Conservation (phyloP, 2,329 filamentous ascomycete genomes). For the Aspergillus nomiae region DNA sequence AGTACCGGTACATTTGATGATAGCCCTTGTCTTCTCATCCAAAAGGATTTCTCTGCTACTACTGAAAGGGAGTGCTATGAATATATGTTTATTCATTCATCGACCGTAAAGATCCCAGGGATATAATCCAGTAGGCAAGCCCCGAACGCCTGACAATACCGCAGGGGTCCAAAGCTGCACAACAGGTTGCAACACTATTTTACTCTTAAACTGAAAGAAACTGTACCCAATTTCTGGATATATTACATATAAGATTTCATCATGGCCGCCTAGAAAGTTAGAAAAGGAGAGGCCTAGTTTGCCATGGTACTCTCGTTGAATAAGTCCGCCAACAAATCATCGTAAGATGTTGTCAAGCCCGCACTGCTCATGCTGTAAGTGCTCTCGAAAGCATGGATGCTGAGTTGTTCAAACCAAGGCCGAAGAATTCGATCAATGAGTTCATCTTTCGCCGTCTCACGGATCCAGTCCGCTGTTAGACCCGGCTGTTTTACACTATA, state of each 20-base stretch:
- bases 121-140: not conserved
- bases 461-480: conserved; percentile 50
- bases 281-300: conserved; percentile 27
- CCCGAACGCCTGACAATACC: not conserved
- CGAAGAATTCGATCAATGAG: conserved; percentile 76
- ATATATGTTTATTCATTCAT: not conserved
- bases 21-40: not conserved
- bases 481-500: conserved; percentile 41
- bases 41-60: not conserved
- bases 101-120: not conserved
- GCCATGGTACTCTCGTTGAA: conserved; percentile 72
- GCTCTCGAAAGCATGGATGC: conserved; percentile 90
- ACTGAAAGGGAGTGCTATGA: not conserved
- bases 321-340: conserved; percentile 69
- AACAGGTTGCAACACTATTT: not conserved
- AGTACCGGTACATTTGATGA: not conserved
- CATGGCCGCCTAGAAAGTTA: not conserved
- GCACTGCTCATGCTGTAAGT: conserved; percentile 80
- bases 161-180: not conserved
- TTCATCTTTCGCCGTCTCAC: conserved; percentile 57
- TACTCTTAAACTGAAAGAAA: not conserved
- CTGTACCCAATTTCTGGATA: not conserved
- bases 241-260: not conserved
- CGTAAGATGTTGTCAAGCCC: conserved; percentile 66
- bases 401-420: conserved; percentile 88